Conservation (phyloP, 371 early-diverging fungal genomes). For the Batkoa obscura region DNA sequence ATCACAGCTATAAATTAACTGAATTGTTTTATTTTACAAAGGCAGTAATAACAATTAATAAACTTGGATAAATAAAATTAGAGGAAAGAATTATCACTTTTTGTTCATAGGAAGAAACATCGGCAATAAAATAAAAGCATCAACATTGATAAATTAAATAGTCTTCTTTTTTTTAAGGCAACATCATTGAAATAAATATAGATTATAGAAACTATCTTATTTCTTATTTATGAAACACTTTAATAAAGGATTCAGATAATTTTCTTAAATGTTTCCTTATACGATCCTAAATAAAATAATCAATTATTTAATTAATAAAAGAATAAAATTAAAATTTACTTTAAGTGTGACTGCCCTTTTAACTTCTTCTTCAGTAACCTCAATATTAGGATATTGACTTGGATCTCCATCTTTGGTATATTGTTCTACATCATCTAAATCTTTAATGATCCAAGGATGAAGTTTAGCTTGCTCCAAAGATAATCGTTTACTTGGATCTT, state of each 20-base stretch:
- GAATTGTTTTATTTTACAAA: too few relatives aligned
- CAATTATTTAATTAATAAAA: conserved; percentile 1
- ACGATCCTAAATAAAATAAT: conserved; percentile 10
- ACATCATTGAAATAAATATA: too few relatives aligned
- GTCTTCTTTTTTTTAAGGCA: too few relatives aligned
- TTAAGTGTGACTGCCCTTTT: conserved; percentile 29
- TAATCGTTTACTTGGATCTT: conserved; percentile 66
- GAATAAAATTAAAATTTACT: conserved; percentile 8
- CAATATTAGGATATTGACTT: conserved; percentile 22
- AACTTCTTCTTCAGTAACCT: conserved; percentile 52
- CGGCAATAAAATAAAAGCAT: too few relatives aligned
- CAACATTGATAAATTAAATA: too few relatives aligned
- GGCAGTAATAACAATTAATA: too few relatives aligned
- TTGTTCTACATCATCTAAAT: conserved; percentile 31
- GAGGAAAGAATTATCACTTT: too few relatives aligned
- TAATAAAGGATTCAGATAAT: conserved; percentile 27
- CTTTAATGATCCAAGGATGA: conserved; percentile 77
- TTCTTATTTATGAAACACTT: neutral
- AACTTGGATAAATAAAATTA: too few relatives aligned
- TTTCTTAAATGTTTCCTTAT: conserved; percentile 27
- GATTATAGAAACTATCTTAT: too few relatives aligned
- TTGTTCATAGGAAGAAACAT: too few relatives aligned
- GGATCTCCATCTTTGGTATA: conserved; percentile 50
- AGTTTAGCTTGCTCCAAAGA: conserved; percentile 64
- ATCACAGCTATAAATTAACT: too few relatives aligned